Evolutionary conservation across 768 basidiomycete species (phyloP).

Genomic region (Lanmaoa rubissima): DNA sequence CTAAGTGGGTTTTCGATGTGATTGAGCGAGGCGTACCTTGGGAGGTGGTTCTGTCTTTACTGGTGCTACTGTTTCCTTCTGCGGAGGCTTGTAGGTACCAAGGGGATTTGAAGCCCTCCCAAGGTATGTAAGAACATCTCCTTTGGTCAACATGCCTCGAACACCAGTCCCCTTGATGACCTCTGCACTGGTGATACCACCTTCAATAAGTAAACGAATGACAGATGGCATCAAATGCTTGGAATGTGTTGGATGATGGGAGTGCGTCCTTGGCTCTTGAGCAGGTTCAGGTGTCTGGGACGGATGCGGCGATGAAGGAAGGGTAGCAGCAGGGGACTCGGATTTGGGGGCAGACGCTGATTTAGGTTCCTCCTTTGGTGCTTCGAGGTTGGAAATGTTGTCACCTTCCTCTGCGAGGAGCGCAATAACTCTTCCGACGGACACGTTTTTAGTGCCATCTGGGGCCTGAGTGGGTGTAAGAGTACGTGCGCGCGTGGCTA

Average conservation of each 20-base stretch:
- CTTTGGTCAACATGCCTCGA: constrained; percentile 94
- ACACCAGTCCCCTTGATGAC: constrained; percentile 86
- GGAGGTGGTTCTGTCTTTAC: constrained; percentile 36
- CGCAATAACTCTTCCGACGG: constrained; percentile 87
- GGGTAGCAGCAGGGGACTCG: constrained; percentile 23
- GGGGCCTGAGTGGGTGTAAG: constrained; percentile 43
- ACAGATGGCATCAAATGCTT: constrained; percentile 91
- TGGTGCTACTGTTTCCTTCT: constrained; percentile 25
- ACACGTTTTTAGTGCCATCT: constrained; percentile 81
- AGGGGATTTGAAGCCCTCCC: constrained; percentile 78
- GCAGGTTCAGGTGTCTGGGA: constrained; percentile 23
- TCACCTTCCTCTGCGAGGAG: constrained; percentile 95
- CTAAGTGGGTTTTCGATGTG: not conserved
- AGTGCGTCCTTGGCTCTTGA: constrained; percentile 34
- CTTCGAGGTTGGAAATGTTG: constrained; percentile 82
- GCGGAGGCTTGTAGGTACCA: constrained; percentile 65
- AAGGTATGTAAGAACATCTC: constrained; percentile 84
- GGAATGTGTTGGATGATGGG: constrained; percentile 45
- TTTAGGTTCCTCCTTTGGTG: constrained; percentile 43
- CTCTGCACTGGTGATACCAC: constrained; percentile 52
- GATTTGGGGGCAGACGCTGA: constrained; percentile 12
- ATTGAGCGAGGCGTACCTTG: constrained; percentile 34
- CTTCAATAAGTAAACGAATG: constrained; percentile 66
- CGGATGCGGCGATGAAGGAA: constrained; percentile 15
- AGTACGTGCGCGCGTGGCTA: not conserved